Conservation (phyloP, 2,329 filamentous ascomycete genomes). For the Pezicula rhizophila region DNA sequence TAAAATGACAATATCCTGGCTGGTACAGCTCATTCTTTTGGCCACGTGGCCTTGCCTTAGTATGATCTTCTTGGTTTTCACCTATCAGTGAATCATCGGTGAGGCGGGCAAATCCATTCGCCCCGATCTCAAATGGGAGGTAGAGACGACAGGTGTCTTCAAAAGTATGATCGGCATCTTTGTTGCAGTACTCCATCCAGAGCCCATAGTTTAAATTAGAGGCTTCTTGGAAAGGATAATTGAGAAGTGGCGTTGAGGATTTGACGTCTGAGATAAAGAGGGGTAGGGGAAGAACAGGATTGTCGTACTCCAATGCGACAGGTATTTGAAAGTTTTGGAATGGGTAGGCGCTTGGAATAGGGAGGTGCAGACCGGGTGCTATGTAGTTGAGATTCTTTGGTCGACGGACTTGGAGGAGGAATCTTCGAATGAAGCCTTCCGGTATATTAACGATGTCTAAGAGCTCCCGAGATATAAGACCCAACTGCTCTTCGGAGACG, state of each 20-base stretch:
- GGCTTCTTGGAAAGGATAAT: constrained; percentile 5
- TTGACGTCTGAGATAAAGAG: constrained; percentile 9
- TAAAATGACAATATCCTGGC: constrained; percentile 13
- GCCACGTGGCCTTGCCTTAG: not conserved
- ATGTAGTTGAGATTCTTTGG: constrained; percentile 7
- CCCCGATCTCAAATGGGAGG: constrained; percentile 6
- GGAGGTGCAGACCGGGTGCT: constrained; percentile 6
- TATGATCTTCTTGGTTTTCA: constrained; percentile 1
- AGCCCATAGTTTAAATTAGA: constrained; percentile 5
- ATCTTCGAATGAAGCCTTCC: constrained; percentile 6
- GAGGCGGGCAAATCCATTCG: constrained; percentile 4
- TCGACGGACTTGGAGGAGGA: constrained; percentile 7
- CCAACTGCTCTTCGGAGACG: not conserved
- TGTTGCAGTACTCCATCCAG: constrained; percentile 4
- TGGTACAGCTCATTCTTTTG: constrained; percentile 12
- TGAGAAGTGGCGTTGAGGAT: constrained; percentile 6
- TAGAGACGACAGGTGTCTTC: constrained; percentile 8
- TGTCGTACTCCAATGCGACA: constrained; percentile 1
- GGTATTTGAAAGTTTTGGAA: constrained; percentile 1
- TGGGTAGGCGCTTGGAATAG: constrained; percentile 1
- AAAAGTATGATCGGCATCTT: constrained; percentile 2
- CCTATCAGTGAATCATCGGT: constrained; percentile 8
- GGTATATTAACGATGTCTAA: constrained; percentile 4
- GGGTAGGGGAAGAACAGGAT: constrained; percentile 5
- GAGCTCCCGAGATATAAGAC: constrained; percentile 6